phyloP scores from a whole-genome alignment of 768 basidiomycete species.

The Royoungia palumana region DNA sequence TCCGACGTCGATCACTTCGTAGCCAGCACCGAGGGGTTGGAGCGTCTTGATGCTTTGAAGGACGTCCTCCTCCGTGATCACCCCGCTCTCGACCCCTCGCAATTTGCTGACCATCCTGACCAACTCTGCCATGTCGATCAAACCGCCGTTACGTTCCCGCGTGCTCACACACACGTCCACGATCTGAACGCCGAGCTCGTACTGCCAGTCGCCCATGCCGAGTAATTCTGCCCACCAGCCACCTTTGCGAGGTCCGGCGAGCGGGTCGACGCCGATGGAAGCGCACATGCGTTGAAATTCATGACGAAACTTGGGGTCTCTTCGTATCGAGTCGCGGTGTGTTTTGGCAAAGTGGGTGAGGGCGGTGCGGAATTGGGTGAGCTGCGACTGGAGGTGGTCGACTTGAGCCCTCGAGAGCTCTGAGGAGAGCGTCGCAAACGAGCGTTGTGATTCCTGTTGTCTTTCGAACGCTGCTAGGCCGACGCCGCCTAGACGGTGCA shows the following conservation, averaged over 20 bases:
- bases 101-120: conserved; percentile 74
- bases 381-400: conserved; percentile 73
- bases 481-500: conserved; percentile 76
- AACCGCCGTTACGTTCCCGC: conserved; percentile 84
- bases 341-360: conserved; percentile 76
- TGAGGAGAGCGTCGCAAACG: conserved; percentile 78
- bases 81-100: conserved; percentile 63
- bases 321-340: conserved; percentile 80
- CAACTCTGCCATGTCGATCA: conserved; percentile 87
- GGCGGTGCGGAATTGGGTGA: conserved; percentile 79
- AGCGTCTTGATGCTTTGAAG: conserved; percentile 81
- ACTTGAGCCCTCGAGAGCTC: conserved; percentile 76
- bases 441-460: conserved; percentile 77
- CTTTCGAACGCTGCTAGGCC: conserved; percentile 88
- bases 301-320: conserved; percentile 83
- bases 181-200: conserved; percentile 93
- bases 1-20: conserved; percentile 76
- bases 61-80: conserved; percentile 84
- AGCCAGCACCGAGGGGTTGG: conserved; percentile 87
- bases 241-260: conserved; percentile 79
- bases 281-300: conserved; percentile 96
- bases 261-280: conserved; percentile 91
- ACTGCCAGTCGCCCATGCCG: conserved; percentile 90
- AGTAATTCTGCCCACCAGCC: conserved; percentile 93
- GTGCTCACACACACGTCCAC: conserved; percentile 90